Evolutionary conservation across 768 basidiomycete genomes (phyloP).

Genomic region (Xerocomellus intermedius): DNA sequence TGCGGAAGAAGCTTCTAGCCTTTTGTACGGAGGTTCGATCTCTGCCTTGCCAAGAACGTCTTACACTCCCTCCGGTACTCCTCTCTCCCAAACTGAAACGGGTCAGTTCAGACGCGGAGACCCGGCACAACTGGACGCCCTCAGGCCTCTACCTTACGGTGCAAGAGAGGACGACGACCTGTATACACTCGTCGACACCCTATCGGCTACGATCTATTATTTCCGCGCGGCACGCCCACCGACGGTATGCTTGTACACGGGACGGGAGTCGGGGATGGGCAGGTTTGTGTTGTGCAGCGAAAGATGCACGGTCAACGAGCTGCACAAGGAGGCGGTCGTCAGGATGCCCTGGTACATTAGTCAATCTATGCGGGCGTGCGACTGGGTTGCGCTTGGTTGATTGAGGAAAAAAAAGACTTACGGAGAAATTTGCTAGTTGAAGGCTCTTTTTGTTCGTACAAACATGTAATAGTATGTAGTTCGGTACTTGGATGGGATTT

Average conservation of each 20-base stretch:
- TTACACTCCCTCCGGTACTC: constrained; percentile 23
- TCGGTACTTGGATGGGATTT: no score
- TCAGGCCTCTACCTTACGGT: neutral
- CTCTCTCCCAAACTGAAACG: constrained; percentile 1
- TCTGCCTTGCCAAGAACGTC: constrained; percentile 3
- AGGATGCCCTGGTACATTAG: constrained; percentile 23
- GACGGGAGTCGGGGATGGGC: constrained; percentile 21
- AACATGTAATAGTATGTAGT: no score
- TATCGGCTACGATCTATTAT: constrained; percentile 23
- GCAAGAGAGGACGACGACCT: constrained; percentile 2
- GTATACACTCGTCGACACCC: constrained; percentile 25
- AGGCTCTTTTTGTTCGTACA: neutral
- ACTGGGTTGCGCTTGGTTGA: constrained; percentile 24
- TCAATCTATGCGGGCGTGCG: constrained; percentile 18
- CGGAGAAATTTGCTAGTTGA: no score
- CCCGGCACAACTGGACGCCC: neutral
- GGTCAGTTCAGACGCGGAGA: constrained; percentile 21
- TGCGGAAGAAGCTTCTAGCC: constrained; percentile 14
- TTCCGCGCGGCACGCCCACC: constrained; percentile 22
- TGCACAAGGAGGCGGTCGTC: constrained; percentile 27
- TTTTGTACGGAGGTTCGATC: constrained; percentile 16
- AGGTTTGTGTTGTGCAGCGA: constrained; percentile 24
- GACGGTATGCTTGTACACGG: constrained; percentile 25
- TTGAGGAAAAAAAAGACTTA: no score
- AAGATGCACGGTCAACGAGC: constrained; percentile 16